Evolutionary conservation across 2,329 filamentous ascomycete species (phyloP).

Genomic region (Penicillium expansum): DNA sequence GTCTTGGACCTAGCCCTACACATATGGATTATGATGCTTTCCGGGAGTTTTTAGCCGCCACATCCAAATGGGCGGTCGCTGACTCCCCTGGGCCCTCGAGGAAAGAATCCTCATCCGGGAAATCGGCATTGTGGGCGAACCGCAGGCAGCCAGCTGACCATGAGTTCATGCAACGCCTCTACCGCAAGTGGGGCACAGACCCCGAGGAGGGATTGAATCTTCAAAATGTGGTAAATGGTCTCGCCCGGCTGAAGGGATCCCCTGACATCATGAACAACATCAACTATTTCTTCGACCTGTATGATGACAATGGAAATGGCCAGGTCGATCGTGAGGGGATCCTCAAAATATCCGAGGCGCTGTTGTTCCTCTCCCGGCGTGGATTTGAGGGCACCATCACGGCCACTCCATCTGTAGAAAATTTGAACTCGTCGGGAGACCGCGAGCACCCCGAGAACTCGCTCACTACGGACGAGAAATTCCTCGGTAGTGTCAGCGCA

Average conservation of each 20-base stretch:
- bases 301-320: conserved; percentile 88
- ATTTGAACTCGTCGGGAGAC: conserved; percentile 46
- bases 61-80: conserved; percentile 89
- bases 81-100: conserved; percentile 68
- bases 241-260: conserved; percentile 88
- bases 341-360: conserved; percentile 84
- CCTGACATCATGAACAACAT: conserved; percentile 97
- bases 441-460: conserved; percentile 40
- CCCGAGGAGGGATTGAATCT: conserved; percentile 74
- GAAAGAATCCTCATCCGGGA: conserved; percentile 52
- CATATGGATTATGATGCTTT: conserved; percentile 98
- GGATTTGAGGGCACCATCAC: conserved; percentile 75
- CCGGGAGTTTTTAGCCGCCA: conserved; percentile 84
- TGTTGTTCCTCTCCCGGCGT: conserved; percentile 86
- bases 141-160: conserved; percentile 75
- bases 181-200: conserved; percentile 82
- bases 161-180: conserved; percentile 87
- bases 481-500: conserved; percentile 87
- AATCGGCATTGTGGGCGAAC: conserved; percentile 57
- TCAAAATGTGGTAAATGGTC: conserved; percentile 86
- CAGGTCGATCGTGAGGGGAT: conserved; percentile 95
- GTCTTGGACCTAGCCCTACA: conserved; percentile 81
- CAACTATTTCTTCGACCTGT: conserved; percentile 95
- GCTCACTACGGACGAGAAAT: conserved; percentile 74
- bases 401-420: conserved; percentile 59